Evolutionary conservation across 2,329 filamentous ascomycete genomes (phyloP).

Genomic region (Monosporascus sp.): DNA sequence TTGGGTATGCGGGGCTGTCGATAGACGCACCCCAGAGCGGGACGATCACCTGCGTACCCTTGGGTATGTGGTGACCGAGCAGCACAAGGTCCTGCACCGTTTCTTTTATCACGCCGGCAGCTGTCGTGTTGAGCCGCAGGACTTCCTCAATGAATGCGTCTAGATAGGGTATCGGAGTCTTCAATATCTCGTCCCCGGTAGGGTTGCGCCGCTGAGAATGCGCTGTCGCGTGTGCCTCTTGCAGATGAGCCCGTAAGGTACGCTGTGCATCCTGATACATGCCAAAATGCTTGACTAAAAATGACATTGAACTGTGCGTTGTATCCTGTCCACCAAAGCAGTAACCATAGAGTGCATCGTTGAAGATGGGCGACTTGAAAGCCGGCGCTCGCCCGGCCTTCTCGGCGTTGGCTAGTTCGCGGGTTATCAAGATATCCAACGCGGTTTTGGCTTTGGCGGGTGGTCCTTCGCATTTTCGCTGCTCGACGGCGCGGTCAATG

Average conservation of each 20-base stretch:
- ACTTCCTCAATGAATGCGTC: neutral
- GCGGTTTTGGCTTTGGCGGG: constrained; percentile 4
- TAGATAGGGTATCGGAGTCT: neutral
- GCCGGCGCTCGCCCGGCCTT: constrained; percentile 8
- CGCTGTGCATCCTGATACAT: neutral
- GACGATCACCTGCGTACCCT: neutral
- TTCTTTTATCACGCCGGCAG: neutral
- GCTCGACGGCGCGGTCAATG: constrained; percentile 5
- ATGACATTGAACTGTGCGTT: neutral
- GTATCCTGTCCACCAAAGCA: constrained; percentile 1
- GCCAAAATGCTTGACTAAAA: neutral
- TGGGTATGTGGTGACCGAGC: neutral
- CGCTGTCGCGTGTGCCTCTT: neutral
- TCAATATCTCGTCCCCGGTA: neutral
- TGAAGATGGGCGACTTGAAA: constrained; percentile 3
- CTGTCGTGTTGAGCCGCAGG: neutral
- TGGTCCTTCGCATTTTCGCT: constrained; percentile 4
- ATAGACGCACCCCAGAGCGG: neutral
- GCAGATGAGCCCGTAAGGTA: neutral
- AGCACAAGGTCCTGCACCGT: neutral
- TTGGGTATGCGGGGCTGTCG: neutral
- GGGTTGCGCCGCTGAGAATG: neutral
- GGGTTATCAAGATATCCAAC: constrained; percentile 10
- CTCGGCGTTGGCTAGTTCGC: constrained; percentile 6
- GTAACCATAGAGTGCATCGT: constrained; percentile 1